Evolutionary conservation across 208 protist species (phyloP), one percentile per base, ranked within the genome.

Genomic region (Leishmania mexicana): DNA sequence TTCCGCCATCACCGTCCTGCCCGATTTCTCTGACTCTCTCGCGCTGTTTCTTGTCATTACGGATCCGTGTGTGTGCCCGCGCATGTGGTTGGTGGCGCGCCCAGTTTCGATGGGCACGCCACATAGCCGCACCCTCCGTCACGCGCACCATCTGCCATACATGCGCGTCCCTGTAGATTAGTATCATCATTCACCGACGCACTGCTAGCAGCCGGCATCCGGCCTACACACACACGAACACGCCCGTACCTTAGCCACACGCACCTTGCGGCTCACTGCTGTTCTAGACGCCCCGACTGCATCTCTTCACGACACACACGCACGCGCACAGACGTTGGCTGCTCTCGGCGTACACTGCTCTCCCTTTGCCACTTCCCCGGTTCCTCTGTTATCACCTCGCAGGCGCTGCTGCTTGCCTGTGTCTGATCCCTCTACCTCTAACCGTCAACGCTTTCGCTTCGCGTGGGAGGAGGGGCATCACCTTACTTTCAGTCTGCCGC

Each of bases 231-330:
- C 42, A 31, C 68, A 49, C 42, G 31, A 4, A 49, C 42, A 73
- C 21, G 19, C 21, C 10, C 42, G 42, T 4, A 53, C 21, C 40
- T n/a, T n/a, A 19, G 24, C 15, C 15, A 54, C 51, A 15, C 17
- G 15, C 17, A 11, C 17, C 1, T 54, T 54, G 21, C 58, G 15
- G 58, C 28, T 64, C 58, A 64, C 58, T 71, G 65, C n/a, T 35
- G 35, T 71, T 45, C 65, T 24, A 40, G 6, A 31, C 4, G n/a
- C 60, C 38, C 13, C 35, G 35, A 13, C 35, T 2, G 35, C 65
- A 71, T 19, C 15, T 8, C 53, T 47, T 47, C 60, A 71, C 72
- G 70, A 76, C 72, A 68, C 72, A 73, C 54, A 78, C 58, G 75
- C 77, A 38, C 45, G 64, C 49, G 11, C n/a, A 51, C 28, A 72